Percentiles rank a stretch among this genome's conserved stretches.
These are phyloP conservation scores for Didymella segeticola DNA, from an alignment of 2,329 filamentous ascomycete genomes.

Conservation along the genomic window DNA sequence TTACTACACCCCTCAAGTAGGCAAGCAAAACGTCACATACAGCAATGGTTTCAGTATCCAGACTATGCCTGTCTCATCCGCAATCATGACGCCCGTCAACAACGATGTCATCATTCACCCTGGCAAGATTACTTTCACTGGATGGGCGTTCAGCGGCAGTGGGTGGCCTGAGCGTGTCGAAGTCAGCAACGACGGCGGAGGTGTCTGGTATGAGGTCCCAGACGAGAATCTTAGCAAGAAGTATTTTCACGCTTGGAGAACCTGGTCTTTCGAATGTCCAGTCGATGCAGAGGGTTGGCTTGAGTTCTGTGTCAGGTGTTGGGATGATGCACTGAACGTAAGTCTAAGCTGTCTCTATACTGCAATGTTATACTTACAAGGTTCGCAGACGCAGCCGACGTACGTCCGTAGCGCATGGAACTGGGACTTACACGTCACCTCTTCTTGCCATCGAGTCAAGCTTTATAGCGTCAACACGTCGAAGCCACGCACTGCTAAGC, in stretches of 20 bases:
- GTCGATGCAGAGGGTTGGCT: constrained; percentile 59
- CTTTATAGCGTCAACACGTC: constrained; percentile 66
- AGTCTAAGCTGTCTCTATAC: constrained; percentile 1
- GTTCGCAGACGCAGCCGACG: constrained; percentile 51
- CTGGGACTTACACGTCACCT: constrained; percentile 71
- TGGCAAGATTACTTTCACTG: constrained; percentile 62
- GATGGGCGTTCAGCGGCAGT: constrained; percentile 55
- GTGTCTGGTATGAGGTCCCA: constrained; percentile 69
- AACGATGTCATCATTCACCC: constrained; percentile 68
- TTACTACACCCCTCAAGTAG: constrained; percentile 72
- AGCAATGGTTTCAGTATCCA: constrained; percentile 71
- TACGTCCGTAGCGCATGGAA: constrained; percentile 59
- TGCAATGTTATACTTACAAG: constrained; percentile 11
- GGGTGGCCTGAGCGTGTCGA: constrained; percentile 67
- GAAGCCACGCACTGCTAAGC: constrained; percentile 55
- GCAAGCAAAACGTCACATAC: constrained; percentile 69
- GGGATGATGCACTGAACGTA: constrained; percentile 56
- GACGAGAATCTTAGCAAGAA: constrained; percentile 67
- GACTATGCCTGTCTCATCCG: constrained; percentile 73
- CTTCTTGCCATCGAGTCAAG: constrained; percentile 64
- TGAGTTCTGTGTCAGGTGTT: constrained; percentile 53
- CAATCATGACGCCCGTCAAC: constrained; percentile 69
- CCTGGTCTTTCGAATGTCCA: constrained; percentile 68
- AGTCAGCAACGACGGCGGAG: constrained; percentile 67
- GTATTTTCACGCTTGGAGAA: constrained; percentile 68